Evolutionary conservation across 2,329 filamentous ascomycete species (phyloP).

Genomic region (Claviceps purpurea): DNA sequence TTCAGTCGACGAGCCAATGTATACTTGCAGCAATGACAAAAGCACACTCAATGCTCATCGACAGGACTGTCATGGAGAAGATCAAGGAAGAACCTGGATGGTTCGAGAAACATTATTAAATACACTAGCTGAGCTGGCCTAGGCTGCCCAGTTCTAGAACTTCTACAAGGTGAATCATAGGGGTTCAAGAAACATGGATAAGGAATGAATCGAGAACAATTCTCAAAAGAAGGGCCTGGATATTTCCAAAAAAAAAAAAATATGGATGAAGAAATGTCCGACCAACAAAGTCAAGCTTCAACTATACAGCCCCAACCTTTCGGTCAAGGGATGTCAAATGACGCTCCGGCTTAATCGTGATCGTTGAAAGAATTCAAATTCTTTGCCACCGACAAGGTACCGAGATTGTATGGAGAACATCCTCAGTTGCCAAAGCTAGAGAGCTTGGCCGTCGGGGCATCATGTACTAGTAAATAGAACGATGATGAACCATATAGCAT

Average conservation of each 20-base stretch:
- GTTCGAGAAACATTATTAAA: no score
- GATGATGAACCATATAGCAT: conserved; percentile 1
- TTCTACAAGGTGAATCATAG: no score
- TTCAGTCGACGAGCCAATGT: no score
- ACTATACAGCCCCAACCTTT: conserved; percentile 77
- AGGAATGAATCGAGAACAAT: no score
- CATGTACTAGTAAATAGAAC: conserved; percentile 5
- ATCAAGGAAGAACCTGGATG: background rate
- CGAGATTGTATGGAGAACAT: conserved; percentile 57
- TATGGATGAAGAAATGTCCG: conserved; percentile 40
- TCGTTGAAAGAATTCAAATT: conserved; percentile 42
- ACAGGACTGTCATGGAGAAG: background rate
- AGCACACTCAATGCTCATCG: background rate
- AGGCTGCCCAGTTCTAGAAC: no score
- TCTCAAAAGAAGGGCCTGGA: background rate
- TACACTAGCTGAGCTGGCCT: no score
- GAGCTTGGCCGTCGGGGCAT: conserved; percentile 43
- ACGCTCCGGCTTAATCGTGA: conserved; percentile 99
- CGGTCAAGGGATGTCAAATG: conserved; percentile 67
- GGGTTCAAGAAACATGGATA: no score
- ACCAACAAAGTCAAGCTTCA: conserved; percentile 92
- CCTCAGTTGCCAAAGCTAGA: conserved; percentile 48
- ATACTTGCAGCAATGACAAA: background rate
- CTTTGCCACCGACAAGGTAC: conserved; percentile 76
- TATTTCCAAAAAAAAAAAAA: background rate